phyloP scores from a whole-genome alignment of 2,329 filamentous ascomycete species.

The Chaetomium strumarium region DNA sequence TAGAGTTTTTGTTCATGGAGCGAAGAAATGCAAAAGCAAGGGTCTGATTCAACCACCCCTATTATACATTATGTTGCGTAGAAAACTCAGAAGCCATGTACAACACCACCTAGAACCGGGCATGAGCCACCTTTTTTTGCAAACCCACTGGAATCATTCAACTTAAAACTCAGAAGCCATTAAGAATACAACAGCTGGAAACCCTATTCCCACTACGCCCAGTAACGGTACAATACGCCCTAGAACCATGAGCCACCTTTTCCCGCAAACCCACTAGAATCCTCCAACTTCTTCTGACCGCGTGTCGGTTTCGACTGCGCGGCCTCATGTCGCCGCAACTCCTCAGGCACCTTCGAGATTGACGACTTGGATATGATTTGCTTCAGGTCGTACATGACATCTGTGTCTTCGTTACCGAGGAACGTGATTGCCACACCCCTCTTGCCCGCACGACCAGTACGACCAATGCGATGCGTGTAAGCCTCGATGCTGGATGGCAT shows the following conservation, averaged over 20 bases:
- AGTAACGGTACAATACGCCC: no score
- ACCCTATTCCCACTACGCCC: no score
- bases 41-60: no score
- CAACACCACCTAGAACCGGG: no score
- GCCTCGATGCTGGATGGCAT: constrained; percentile 91
- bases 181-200: no score
- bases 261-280: constrained; percentile 26
- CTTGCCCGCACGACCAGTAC: constrained; percentile 96
- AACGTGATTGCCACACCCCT: constrained; percentile 95
- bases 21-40: no score
- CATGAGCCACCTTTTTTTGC: constrained; percentile 25
- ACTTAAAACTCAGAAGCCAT: no score
- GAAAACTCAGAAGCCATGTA: no score
- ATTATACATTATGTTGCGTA: no score
- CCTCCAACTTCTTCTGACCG: constrained; percentile 25
- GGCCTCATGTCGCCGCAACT: constrained; percentile 67
- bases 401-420: constrained; percentile 80
- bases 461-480: constrained; percentile 94
- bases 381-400: constrained; percentile 89
- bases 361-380: constrained; percentile 91
- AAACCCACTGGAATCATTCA: constrained; percentile 26
- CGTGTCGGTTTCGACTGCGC: constrained; percentile 25
- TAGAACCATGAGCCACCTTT: constrained; percentile 25
- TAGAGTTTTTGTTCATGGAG: no score
- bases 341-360: constrained; percentile 85